Base-by-base conservation (phyloP, 768 basidiomycete genomes). In the Hericium alpestre region DNA sequence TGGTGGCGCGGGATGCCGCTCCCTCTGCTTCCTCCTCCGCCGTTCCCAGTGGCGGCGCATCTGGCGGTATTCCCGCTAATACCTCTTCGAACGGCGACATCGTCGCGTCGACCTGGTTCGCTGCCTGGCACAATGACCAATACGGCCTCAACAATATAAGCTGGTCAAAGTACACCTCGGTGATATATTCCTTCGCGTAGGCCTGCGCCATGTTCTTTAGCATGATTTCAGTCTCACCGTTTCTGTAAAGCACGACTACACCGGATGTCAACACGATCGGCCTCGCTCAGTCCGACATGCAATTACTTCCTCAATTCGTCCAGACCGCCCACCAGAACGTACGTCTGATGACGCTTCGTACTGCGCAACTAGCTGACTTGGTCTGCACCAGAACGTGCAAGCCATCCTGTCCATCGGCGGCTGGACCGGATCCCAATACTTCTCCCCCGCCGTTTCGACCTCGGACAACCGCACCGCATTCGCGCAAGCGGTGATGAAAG, bases 121-220 rank as follows among this genome's bases (percentile, higher is more conserved):
- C 86, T 27, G 81, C 82, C 48, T 90, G 82, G 82, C 82, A 85
- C 65, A 59, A 51, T 13, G 61, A 69, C 37, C 71, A 70, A 0
- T 83, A 82, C 62, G 71, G 78, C 0, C 72, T 84, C 25, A 70
- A 74, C 23, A 72, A 78, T 43, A 74, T 90, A 62, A 74, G 73
- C 57, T 90, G 87, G 87, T 65, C 66, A 4, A 79, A 78, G 69
- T 90, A 88, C 69, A 87, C 79, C 2, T 75, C 80, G 55, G 67
- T 87, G 60, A 79, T 80, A 11, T 90, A 85, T 68, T 77, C 87
- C 3, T 87, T 88, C 60, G 86, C 83, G 76, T 74, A 62, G 69
- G 76, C 66, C 5, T 32, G 20, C 20, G 13, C 23, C n/a, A 46
- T 18, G 16, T 15, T 15, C 18, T 5, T 39, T 25, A 22, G 18